Conservation (phyloP, 441 rosid genomes). For the Bocquillonia castaneifolia region DNA sequence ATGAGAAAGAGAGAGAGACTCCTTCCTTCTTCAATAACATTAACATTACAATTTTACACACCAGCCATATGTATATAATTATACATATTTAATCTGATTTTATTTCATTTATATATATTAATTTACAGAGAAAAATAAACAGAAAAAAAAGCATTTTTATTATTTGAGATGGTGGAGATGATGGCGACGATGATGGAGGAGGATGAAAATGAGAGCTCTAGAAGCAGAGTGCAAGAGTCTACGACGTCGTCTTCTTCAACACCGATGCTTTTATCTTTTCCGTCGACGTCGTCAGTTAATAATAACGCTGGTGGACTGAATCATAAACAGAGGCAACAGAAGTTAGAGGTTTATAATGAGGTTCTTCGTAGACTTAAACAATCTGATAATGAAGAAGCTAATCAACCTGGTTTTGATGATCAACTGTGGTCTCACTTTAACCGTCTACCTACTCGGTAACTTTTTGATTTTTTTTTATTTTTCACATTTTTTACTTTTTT, state of each 20-base stretch:
- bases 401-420: slow-evolving; percentile 65
- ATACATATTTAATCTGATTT: no score
- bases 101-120: no score
- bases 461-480: neutral
- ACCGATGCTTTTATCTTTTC: neutral
- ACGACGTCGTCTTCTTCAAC: slow-evolving; percentile 16
- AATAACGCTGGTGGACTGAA: slow-evolving; percentile 47
- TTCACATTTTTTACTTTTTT: neutral
- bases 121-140: no score
- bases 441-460: slow-evolving; percentile 87
- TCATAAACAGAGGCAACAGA: slow-evolving; percentile 59
- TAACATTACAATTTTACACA: no score
- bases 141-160: no score
- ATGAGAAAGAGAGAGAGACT: no score
- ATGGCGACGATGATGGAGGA: slow-evolving; percentile 43
- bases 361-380: slow-evolving; percentile 72
- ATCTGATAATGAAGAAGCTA: slow-evolving; percentile 57
- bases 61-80: no score
- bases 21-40: no score
- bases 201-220: slow-evolving; percentile 81
- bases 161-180: slow-evolving; percentile 1
- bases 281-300: slow-evolving; percentile 29
- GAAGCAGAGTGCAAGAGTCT: slow-evolving; percentile 54
- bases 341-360: slow-evolving; percentile 73
- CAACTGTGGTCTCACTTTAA: slow-evolving; percentile 92